Base-by-base conservation (phyloP, 2,329 filamentous ascomycete genomes). In the Colletotrichum somersetense region DNA sequence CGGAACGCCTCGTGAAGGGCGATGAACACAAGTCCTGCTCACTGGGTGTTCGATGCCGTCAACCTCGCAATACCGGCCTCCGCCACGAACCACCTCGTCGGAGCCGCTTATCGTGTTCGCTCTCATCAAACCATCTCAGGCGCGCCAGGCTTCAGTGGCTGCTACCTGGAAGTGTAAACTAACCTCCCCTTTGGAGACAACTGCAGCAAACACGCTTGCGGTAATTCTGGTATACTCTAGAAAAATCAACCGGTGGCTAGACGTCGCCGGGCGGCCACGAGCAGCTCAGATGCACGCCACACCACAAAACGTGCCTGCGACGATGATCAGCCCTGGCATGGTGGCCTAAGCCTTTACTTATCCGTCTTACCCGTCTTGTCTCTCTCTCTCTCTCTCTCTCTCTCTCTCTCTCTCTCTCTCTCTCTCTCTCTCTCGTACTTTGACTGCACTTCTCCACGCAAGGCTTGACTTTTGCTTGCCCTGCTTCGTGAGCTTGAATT, bases 341-440 rank as follows among this genome's bases (percentile, higher is more conserved):
- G 59, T 48, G 7, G 55, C 61, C 66, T 70, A 65, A 72, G 70
- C 66, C 61, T 61, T 42, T 11, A 12, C 18, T 18, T 50, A 69
- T 69, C 69, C 69, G 66, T 70, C 48, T 61, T 65, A 55, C 48
- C 58, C 65, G 64, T 68, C 68, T 69, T 69, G 61, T 52, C 33
- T 20, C 38, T 56, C 18, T 56, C 50, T 57, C 35, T 30, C 30
- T 69, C 61, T 52, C 33, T 20, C 38, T 56, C 18, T 56, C 40
- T 57, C 35, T 69, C 61, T 52, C 33, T 20, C 38, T 56, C 18
- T 52, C 33, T 20, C 38, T 56, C 18, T 56, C 50, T 57, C 35
- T 30, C 30, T 69, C 61, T 52, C 33, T 20, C 38, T 56, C 18
- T 56, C 40, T 57, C 35, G 42, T 64, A 40, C 26, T 30, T 5